Conservation (phyloP, 169 alveolate genomes). For the Theileria parva region DNA sequence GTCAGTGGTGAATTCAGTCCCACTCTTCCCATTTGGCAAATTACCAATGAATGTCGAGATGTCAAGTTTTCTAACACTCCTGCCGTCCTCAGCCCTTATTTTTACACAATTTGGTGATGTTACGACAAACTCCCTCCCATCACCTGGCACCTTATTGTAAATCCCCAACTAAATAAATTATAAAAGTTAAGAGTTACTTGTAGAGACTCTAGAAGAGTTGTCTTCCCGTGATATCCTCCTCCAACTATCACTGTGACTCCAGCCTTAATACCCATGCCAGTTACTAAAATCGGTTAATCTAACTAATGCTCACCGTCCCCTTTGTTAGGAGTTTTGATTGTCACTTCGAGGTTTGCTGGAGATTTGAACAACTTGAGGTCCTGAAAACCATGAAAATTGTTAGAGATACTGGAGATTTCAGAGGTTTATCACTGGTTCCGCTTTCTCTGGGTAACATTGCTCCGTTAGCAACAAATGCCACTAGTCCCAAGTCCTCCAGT, state of each 20-base stretch:
- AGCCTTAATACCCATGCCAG: conserved; percentile 73
- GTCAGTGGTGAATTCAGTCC: conserved; percentile 52
- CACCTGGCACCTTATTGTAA: conserved; percentile 79
- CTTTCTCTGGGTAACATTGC: conserved; percentile 74
- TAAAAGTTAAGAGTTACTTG: conserved; percentile 8
- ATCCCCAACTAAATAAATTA: conserved; percentile 67
- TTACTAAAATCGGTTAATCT: conserved; percentile 9
- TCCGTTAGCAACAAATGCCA: conserved; percentile 78
- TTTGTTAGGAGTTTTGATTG: conserved; percentile 49
- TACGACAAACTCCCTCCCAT: conserved; percentile 80
- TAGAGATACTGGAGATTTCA: conserved; percentile 15
- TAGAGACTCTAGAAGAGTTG: conserved; percentile 73
- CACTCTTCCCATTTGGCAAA: conserved; percentile 69
- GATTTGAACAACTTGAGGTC: conserved; percentile 51
- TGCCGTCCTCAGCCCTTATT: conserved; percentile 74
- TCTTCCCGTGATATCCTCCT: conserved; percentile 84
- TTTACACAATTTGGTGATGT: conserved; percentile 71
- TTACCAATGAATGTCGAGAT: conserved; percentile 75
- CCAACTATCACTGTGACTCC: conserved; percentile 82
- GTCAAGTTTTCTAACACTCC: conserved; percentile 66
- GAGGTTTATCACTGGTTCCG: conserved; percentile 68
- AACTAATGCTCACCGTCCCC: conserved; percentile 30
- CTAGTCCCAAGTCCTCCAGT: conserved; percentile 61
- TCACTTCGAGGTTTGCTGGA: conserved; percentile 35
- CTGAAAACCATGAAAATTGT: not conserved